Percentiles rank a stretch among this genome's conserved stretches.
Evolutionary conservation across 345 rosid genomes (phyloP).

Genomic region (Eucalyptus marginata): DNA sequence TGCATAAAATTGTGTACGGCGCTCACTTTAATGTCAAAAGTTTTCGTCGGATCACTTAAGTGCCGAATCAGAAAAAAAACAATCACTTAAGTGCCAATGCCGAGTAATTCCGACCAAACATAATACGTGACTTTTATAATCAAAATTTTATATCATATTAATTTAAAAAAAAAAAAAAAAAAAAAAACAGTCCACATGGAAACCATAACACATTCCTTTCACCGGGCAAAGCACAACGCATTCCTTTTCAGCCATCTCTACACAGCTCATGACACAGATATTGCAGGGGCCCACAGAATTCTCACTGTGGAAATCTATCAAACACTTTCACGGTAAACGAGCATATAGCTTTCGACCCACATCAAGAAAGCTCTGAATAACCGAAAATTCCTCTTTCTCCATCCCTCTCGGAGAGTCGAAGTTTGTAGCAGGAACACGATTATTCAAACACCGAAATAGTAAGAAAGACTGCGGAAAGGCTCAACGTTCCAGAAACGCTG

Average conservation of each 20-base stretch:
- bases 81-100: too few species aligned
- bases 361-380: not conserved
- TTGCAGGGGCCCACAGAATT: not conserved
- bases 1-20: not conserved
- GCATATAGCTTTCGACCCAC: not conserved
- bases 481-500: not conserved
- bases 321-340: not conserved
- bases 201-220: not conserved
- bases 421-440: not conserved
- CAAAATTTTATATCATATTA: too few species aligned
- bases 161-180: too few species aligned
- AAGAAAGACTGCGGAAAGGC: not conserved
- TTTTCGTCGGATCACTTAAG: accelerated
- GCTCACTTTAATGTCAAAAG: accelerated
- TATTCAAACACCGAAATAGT: not conserved
- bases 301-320: not conserved
- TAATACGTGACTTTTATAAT: too few species aligned
- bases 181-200: too few species aligned
- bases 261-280: not conserved
- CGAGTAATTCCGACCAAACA: too few species aligned
- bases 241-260: not conserved
- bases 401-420: not conserved
- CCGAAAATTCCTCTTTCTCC: not conserved
- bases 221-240: not conserved
- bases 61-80: accelerated